Conservation (phyloP, 2,329 filamentous ascomycete species). For the Fusarium mangiferae region DNA sequence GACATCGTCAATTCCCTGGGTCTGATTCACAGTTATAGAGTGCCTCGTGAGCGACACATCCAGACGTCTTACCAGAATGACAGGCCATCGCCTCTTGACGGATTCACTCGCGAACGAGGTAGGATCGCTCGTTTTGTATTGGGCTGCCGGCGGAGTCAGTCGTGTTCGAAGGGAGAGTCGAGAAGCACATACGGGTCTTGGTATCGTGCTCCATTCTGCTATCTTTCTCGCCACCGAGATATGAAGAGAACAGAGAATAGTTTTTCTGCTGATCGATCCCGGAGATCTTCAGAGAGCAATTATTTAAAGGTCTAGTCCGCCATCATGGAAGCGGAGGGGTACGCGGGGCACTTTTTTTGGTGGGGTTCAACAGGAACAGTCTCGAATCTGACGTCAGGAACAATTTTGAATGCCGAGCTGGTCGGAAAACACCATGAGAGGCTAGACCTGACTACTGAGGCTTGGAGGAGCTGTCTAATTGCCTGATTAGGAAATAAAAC, state of each 20-base stretch:
- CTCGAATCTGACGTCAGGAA: constrained; percentile 42
- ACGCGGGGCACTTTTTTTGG: constrained; percentile 42
- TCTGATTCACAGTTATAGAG: constrained; percentile 61
- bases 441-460: neutral
- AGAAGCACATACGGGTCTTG: constrained; percentile 69
- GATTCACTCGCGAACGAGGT: constrained; percentile 89
- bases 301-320: constrained; percentile 3
- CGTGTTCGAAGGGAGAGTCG: neutral
- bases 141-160: constrained; percentile 62
- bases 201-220: constrained; percentile 76
- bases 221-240: neutral
- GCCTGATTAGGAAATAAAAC: neutral
- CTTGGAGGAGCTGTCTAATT: neutral
- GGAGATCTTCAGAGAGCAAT: constrained; percentile 18
- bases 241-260: neutral
- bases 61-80: constrained; percentile 78
- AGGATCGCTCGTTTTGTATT: constrained; percentile 81
- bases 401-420: constrained; percentile 10
- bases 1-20: constrained; percentile 93
- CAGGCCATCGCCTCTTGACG: constrained; percentile 88
- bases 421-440: constrained; percentile 18
- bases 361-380: constrained; percentile 31
- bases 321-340: constrained; percentile 45
- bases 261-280: constrained; percentile 12
- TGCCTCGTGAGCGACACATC: neutral